Evolutionary conservation across 139 green algal genomes (phyloP), one percentile per base, ranked within the genome.

Genomic region (Chlorella sorokiniana): DNA sequence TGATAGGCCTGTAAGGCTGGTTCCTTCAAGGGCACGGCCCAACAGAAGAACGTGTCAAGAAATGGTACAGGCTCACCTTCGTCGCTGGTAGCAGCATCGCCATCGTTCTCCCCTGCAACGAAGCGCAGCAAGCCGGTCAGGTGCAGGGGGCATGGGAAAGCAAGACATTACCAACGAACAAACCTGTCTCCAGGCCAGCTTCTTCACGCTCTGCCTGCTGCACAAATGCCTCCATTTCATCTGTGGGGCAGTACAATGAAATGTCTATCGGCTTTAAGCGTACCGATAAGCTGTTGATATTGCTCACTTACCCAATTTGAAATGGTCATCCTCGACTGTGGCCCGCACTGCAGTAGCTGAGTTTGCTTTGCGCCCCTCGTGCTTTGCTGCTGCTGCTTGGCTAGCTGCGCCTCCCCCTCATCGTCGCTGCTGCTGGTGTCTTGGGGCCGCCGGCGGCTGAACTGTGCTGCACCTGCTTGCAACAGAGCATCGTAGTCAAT

Each of bases 191-290:
- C 1, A 69, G 14, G 7, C 71, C 74, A 10, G 51, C 83, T 33
- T 75, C 89, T n/a, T 89, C 51, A 7, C 65, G 76, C 88, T 98
- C 95, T 27, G 93, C 93, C 25, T 98, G 89, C 81, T 95, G 77
- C 79, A 98, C 41, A 84, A 98, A 98, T 0, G 69, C 65, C 83
- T 98, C 93, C 93, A 98, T 96, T 75, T 98, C 93, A 37, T 85
- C 83, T 72, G 62, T 27, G 33, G 45, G 23, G 38, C 38, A 14
- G 29, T 11, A 71, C 31, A 27, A 45, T 7, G 20, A 2, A 81
- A 97, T 97, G 0, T 67, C 63, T n/a, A n/a, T n/a, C n/a, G n/a
- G n/a, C n/a, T n/a, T n/a, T n/a, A n/a, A n/a, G n/a, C n/a, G n/a
- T n/a, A n/a, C n/a, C n/a, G n/a, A n/a, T n/a, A n/a, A n/a, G n/a